phyloP scores from a whole-genome alignment of 2,329 filamentous ascomycete species.

The Trichoderma oligosporum region DNA sequence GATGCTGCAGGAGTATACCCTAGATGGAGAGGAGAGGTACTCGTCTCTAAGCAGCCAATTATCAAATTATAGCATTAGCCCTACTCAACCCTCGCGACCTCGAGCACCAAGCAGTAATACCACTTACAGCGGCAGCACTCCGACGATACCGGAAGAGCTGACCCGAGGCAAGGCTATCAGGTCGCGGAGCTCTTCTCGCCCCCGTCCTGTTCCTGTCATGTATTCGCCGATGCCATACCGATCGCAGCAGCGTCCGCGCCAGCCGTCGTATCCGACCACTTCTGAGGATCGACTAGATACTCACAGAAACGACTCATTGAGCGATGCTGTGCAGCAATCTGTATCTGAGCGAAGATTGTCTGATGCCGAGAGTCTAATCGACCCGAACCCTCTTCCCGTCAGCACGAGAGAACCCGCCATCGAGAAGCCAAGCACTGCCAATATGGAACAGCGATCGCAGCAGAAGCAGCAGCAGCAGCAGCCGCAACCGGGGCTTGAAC shows the following conservation, averaged over 20 bases:
- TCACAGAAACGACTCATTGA: not conserved
- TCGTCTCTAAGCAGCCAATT: conserved; percentile 21
- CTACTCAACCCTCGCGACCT: conserved; percentile 13
- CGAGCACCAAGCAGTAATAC: conserved; percentile 14
- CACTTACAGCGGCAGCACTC: conserved; percentile 6
- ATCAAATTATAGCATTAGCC: conserved; percentile 19
- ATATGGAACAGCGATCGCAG: not conserved
- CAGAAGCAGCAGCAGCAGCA: not conserved
- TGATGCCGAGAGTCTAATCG: conserved; percentile 14
- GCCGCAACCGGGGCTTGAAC: not conserved
- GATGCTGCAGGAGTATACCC: conserved; percentile 15
- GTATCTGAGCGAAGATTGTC: conserved; percentile 1
- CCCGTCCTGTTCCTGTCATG: conserved; percentile 4
- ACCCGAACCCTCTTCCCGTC: conserved; percentile 10
- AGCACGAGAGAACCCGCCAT: not conserved
- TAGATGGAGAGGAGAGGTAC: conserved; percentile 18
- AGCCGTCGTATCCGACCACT: not conserved
- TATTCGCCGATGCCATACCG: conserved; percentile 13
- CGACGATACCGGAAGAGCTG: conserved; percentile 22
- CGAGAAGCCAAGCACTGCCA: not conserved
- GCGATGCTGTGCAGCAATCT: not conserved
- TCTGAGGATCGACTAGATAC: not conserved
- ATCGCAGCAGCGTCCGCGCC: conserved; percentile 1
- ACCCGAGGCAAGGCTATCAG: not conserved
- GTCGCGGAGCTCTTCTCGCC: conserved; percentile 15